Evolutionary conservation across 2,329 filamentous ascomycete genomes (phyloP), one percentile per base, ranked within the genome.

Genomic region (Cucurbitaria berberidis): DNA sequence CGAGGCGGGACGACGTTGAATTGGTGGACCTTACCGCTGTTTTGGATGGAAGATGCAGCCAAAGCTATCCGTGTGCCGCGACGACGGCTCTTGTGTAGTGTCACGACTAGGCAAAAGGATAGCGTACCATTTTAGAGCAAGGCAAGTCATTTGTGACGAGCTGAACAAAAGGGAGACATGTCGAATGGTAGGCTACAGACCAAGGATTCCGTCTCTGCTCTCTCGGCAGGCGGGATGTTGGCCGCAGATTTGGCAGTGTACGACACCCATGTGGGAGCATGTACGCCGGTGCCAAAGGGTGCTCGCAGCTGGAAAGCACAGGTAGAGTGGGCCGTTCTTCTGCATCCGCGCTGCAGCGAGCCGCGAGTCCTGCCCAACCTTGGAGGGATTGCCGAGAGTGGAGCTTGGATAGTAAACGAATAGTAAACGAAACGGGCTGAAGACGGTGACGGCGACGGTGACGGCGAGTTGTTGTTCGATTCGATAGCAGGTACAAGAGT

Each of bases 1-100:
- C 59, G 60, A 67, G 53, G 45, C 62, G 62, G 59, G 60, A 64
- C 60, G 66, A 67, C 67, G 68, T 73, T 72, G 65, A 56, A 55
- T 67, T 55, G 60, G 63, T 61, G 56, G 56, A 59, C 60, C 60
- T 66, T 52, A n/a, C 53, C 54, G 58, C 53, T 63, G 63, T 67
- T 65, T 63, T 60, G 60, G 58, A 66, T 53, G 62, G 36, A 62
- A 48, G 54, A 21, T 62, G 45, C 34, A 53, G 53, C 38, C 49
- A 53, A 45, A 47, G 51, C 55, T 43, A 60, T 55, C 62, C 65
- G 63, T 54, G 57, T 60, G 60, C 67, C 63, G 64, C 67, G 63
- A 62, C 55, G 62, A 65, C 59, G 61, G 62, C 53, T 56, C 54
- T 45, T 48, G 41, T 54, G 48, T 64, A 64, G 61, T 45, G 53